Conservation (phyloP, 495 filamentous ascomycete genomes). For the Margaritispora aquatica region DNA sequence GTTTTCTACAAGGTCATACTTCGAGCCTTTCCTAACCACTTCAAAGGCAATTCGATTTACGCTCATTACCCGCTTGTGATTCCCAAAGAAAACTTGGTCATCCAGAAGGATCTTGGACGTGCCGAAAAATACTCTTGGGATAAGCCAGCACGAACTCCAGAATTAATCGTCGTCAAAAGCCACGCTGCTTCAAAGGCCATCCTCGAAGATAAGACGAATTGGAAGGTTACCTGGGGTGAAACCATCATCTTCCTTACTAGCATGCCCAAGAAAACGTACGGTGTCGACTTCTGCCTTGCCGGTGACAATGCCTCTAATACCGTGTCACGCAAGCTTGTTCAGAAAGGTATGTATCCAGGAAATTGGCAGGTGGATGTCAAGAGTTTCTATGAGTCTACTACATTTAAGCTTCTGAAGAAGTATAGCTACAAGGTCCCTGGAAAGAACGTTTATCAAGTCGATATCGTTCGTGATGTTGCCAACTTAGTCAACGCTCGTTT, state of each 20-base stretch:
- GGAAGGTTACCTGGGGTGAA: constrained; percentile 59
- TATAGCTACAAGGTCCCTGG: constrained; percentile 49
- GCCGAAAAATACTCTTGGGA: constrained; percentile 69
- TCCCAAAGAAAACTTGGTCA: constrained; percentile 64
- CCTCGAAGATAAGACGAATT: constrained; percentile 52
- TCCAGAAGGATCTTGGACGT: constrained; percentile 64
- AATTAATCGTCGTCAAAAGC: constrained; percentile 48
- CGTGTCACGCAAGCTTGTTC: constrained; percentile 44
- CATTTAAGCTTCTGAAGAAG: constrained; percentile 54
- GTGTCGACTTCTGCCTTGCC: constrained; percentile 49
- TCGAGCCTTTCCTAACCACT: constrained; percentile 73
- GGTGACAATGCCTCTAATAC: constrained; percentile 43
- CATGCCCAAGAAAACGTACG: constrained; percentile 35
- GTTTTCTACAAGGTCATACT: constrained; percentile 81
- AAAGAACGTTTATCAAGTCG: constrained; percentile 49
- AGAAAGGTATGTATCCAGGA: constrained; percentile 50
- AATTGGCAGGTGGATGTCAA: constrained; percentile 53
- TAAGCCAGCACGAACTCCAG: constrained; percentile 46
- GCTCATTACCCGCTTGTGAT: constrained; percentile 86
- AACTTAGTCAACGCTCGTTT: constrained; percentile 71
- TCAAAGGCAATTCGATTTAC: constrained; percentile 74
- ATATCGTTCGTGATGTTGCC: constrained; percentile 70
- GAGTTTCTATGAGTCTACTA: constrained; percentile 57
- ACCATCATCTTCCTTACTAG: constrained; percentile 46
- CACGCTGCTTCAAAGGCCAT: constrained; percentile 59